Percentiles rank a stretch among this genome's conserved stretches.
Conservation (phyloP, 202 grass and related monocot genomes). For the Saccharum hybrid region DNA sequence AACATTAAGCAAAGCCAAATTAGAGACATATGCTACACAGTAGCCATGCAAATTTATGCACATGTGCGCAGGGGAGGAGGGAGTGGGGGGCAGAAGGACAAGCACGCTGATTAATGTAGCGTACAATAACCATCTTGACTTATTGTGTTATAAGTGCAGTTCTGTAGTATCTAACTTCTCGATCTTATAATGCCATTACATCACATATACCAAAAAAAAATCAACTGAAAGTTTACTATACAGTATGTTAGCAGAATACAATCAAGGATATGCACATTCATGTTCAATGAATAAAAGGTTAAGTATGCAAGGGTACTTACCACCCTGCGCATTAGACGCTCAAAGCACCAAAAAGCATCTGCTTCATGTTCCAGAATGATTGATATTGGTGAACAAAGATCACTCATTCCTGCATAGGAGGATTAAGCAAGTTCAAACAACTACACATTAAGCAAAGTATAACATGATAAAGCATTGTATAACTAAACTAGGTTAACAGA, state of each 20-base stretch:
- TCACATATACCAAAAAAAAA: conserved; percentile 7
- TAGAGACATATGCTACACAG: background rate
- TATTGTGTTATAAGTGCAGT: conserved; percentile 11
- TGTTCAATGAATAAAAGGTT: conserved; percentile 2
- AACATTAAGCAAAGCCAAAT: background rate
- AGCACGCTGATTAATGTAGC: background rate
- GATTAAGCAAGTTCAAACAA: conserved; percentile 28
- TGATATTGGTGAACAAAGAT: conserved; percentile 97
- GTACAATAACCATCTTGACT: conserved; percentile 20
- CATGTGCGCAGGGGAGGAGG: no score
- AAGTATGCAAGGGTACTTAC: conserved; percentile 48
- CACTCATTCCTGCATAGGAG: conserved; percentile 86
- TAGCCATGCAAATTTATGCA: no score
- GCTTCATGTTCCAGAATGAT: conserved; percentile 96
- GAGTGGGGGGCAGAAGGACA: background rate
- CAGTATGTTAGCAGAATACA: conserved; percentile 8
- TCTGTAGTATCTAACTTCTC: background rate
- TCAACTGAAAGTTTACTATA: conserved; percentile 22
- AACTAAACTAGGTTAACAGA: background rate
- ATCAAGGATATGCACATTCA: conserved; percentile 1
- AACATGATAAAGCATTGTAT: background rate
- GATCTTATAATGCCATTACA: background rate
- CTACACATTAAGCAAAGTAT: conserved; percentile 12
- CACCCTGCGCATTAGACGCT: conserved; percentile 95
- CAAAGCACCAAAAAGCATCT: conserved; percentile 99